phyloP scores from a whole-genome alignment of 768 basidiomycete genomes.

The Lactarius sanguifluus region DNA sequence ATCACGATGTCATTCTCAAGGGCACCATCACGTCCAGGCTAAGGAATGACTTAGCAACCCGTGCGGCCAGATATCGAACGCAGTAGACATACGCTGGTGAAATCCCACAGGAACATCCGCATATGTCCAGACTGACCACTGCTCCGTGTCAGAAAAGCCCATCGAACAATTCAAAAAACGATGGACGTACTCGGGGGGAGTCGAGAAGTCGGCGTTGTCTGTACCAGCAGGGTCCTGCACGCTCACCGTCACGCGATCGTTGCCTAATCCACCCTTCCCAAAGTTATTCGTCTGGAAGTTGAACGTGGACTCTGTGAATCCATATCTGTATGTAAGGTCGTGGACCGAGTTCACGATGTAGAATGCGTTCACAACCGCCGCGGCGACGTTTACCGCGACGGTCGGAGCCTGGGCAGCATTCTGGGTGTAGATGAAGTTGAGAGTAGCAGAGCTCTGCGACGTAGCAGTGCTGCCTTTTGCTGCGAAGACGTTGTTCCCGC shows the following conservation, averaged over 20 bases:
- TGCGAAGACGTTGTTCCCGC: constrained; percentile 43
- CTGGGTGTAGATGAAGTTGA: constrained; percentile 45
- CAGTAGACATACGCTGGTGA: constrained; percentile 34
- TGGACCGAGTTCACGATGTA: constrained; percentile 63
- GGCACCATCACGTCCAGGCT: constrained; percentile 62
- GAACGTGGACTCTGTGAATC: constrained; percentile 58
- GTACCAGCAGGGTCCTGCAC: constrained; percentile 49
- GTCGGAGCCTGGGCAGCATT: constrained; percentile 41
- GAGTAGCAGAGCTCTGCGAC: constrained; percentile 40
- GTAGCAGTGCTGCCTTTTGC: constrained; percentile 37
- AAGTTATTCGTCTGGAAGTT: constrained; percentile 64
- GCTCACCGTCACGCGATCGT: constrained; percentile 51
- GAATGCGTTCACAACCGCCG: constrained; percentile 57
- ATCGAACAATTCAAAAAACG: not conserved
- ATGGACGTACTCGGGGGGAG: constrained; percentile 43
- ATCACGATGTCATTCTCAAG: constrained; percentile 59
- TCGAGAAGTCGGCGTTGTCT: constrained; percentile 48
- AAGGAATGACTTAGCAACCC: constrained; percentile 7
- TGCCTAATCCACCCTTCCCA: constrained; percentile 49
- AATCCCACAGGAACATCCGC: constrained; percentile 42
- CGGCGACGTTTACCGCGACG: constrained; percentile 48
- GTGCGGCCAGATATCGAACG: constrained; percentile 16
- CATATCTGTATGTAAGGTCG: constrained; percentile 51
- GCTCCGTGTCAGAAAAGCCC: not conserved
- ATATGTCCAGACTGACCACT: constrained; percentile 43